phyloP scores from a whole-genome alignment of 1,284 basidiomycete genomes.

The Chalciporus piperatoides region DNA sequence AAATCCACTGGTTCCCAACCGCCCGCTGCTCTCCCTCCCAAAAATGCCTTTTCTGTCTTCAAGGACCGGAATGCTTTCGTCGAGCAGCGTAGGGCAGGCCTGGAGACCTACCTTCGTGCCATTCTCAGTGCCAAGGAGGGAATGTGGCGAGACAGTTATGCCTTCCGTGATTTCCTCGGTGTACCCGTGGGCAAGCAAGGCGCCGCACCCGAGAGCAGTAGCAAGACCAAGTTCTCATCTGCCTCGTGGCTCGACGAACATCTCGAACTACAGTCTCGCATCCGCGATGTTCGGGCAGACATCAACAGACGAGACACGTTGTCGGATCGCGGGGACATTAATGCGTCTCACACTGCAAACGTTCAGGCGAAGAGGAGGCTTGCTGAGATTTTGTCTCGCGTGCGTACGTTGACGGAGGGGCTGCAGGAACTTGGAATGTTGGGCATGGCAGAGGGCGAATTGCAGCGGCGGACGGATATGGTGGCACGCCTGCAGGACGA shows the following conservation, averaged over 20 bases:
- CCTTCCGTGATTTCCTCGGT: slow-evolving; percentile 86
- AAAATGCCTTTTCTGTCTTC: slow-evolving; percentile 65
- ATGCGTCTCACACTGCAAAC: slow-evolving; percentile 73
- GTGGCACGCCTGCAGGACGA: slow-evolving; percentile 80
- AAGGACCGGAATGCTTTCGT: slow-evolving; percentile 47
- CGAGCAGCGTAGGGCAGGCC: slow-evolving; percentile 68
- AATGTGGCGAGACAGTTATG: slow-evolving; percentile 75
- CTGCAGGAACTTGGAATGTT: slow-evolving; percentile 60
- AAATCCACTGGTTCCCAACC: slow-evolving; percentile 69
- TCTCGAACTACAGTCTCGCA: slow-evolving; percentile 64
- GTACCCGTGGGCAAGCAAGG: slow-evolving; percentile 64
- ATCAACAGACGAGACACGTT: slow-evolving; percentile 86
- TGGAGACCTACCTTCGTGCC: slow-evolving; percentile 85
- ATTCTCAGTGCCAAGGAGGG: slow-evolving; percentile 80
- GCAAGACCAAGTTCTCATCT: slow-evolving; percentile 55
- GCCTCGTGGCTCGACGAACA: slow-evolving; percentile 86
- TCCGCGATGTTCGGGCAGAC: slow-evolving; percentile 78
- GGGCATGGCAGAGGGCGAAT: slow-evolving; percentile 80
- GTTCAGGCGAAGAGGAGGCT: slow-evolving; percentile 83
- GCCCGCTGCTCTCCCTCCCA: slow-evolving; percentile 76
- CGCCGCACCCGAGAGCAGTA: slow-evolving; percentile 26
- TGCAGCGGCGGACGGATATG: slow-evolving; percentile 80
- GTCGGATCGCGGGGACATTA: slow-evolving; percentile 68
- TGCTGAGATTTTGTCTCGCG: slow-evolving; percentile 66
- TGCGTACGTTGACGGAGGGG: slow-evolving; percentile 69